These are phyloP conservation scores for Ogataea zsoltii DNA, from an alignment of 805 yeast genomes.

Conservation along the genomic window DNA sequence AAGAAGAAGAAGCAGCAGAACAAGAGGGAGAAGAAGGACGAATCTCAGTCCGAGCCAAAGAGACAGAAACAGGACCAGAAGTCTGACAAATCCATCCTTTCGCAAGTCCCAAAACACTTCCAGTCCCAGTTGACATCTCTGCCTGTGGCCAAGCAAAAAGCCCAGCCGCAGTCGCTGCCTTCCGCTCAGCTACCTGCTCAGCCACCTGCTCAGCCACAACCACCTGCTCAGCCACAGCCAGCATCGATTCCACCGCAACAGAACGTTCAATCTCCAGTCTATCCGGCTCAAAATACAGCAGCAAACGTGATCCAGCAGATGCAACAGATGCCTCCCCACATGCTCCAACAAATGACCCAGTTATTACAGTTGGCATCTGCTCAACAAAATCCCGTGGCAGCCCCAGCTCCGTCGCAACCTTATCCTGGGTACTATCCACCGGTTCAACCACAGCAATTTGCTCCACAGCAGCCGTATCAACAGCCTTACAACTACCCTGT, in stretches of 20 bases:
- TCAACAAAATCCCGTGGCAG: conserved; percentile 10
- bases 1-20: conserved; percentile 57
- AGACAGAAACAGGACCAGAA: conserved; percentile 7
- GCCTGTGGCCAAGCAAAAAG: conserved; percentile 13
- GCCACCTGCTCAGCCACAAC: not conserved
- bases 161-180: conserved; percentile 1
- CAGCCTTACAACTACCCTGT: conserved; percentile 1
- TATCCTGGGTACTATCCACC: conserved; percentile 6
- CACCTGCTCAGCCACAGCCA: not conserved
- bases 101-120: conserved; percentile 20
- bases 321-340: conserved; percentile 16
- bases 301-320: conserved; percentile 8
- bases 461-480: conserved; percentile 3
- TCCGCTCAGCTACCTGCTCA: not conserved
- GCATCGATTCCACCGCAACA: not conserved
- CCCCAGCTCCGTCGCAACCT: not conserved
- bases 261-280: too few species aligned
- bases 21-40: conserved; percentile 23
- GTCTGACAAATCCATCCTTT: not conserved
- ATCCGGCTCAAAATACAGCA: not conserved
- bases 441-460: conserved; percentile 5
- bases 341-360: conserved; percentile 27
- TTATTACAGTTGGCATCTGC: conserved; percentile 21
- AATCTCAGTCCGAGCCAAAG: conserved; percentile 7
- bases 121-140: conserved; percentile 26